These are phyloP conservation scores for Aschersonia sp. DNA, from an alignment of 2,329 filamentous ascomycete species.

Conservation along the genomic window DNA sequence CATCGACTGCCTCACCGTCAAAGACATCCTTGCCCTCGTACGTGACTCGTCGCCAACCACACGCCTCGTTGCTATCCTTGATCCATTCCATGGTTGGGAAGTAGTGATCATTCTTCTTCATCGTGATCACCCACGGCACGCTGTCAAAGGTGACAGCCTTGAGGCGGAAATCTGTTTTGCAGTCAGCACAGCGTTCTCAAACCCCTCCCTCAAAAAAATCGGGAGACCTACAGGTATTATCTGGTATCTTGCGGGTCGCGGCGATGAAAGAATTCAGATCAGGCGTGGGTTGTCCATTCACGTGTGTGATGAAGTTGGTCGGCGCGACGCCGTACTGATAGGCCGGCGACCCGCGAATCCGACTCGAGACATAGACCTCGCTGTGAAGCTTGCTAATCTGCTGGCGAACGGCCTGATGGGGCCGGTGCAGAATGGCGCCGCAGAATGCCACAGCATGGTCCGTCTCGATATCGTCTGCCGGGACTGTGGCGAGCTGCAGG, in stretches of 20 bases:
- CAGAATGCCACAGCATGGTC: slow-evolving; percentile 88
- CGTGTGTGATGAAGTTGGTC: slow-evolving; percentile 94
- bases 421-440: slow-evolving; percentile 81
- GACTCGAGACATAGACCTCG: slow-evolving; percentile 87
- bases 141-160: slow-evolving; percentile 98
- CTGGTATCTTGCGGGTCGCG: slow-evolving; percentile 74
- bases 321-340: slow-evolving; percentile 87
- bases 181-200: slow-evolving; percentile 5
- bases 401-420: slow-evolving; percentile 90
- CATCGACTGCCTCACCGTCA: slow-evolving; percentile 38
- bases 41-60: slow-evolving; percentile 48
- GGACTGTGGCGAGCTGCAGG: slow-evolving; percentile 69
- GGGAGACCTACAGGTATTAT: slow-evolving; percentile 65
- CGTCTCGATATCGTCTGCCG: slow-evolving; percentile 83
- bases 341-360: slow-evolving; percentile 67
- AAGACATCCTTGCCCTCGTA: slow-evolving; percentile 42
- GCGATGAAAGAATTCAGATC: slow-evolving; percentile 69
- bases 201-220: not conserved
- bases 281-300: slow-evolving; percentile 76
- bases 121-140: slow-evolving; percentile 97
- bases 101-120: slow-evolving; percentile 99
- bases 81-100: slow-evolving; percentile 59
- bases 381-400: slow-evolving; percentile 95
- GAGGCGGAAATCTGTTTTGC: slow-evolving; percentile 68
- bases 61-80: slow-evolving; percentile 43